A percentile compares a stretch with the other conserved stretches of the same genome.
Conservation (phyloP, 495 filamentous ascomycete genomes). For the Xylaria acuta region DNA sequence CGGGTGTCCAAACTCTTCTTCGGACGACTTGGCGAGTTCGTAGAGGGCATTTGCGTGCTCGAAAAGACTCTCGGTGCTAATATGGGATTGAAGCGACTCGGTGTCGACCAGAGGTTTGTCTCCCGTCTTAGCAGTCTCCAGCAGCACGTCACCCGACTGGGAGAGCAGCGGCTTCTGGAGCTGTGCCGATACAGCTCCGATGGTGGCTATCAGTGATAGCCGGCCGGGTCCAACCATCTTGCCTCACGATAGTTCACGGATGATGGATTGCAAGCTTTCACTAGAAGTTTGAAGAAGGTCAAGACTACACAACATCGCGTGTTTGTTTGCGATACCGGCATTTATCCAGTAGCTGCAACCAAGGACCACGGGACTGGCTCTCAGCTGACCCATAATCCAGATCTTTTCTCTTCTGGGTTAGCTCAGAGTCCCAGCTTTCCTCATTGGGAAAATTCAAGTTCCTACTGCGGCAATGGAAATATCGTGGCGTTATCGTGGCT, state of each 20-base stretch:
- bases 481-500: not conserved
- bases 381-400: slow-evolving; percentile 3
- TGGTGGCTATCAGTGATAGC: slow-evolving; percentile 25
- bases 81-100: slow-evolving; percentile 58
- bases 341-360: not conserved
- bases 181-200: slow-evolving; percentile 24
- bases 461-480: not conserved
- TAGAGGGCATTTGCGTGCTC: slow-evolving; percentile 62
- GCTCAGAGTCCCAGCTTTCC: slow-evolving; percentile 2
- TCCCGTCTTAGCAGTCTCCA: not conserved
- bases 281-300: not conserved
- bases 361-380: not conserved
- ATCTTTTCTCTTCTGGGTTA: slow-evolving; percentile 18
- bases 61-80: slow-evolving; percentile 59
- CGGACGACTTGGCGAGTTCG: slow-evolving; percentile 58
- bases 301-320: not conserved
- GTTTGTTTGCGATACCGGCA: slow-evolving; percentile 21
- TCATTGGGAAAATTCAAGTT: not conserved
- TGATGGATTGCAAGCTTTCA: not conserved
- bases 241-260: not conserved
- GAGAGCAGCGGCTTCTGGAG: slow-evolving; percentile 22
- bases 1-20: slow-evolving; percentile 64
- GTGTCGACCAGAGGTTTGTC: slow-evolving; percentile 54
- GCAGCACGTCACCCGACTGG: slow-evolving; percentile 1
- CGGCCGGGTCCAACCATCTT: slow-evolving; percentile 27